phyloP scores from a whole-genome alignment of 2,329 filamentous ascomycete genomes.

The Neopestalotiopsis sp. region DNA sequence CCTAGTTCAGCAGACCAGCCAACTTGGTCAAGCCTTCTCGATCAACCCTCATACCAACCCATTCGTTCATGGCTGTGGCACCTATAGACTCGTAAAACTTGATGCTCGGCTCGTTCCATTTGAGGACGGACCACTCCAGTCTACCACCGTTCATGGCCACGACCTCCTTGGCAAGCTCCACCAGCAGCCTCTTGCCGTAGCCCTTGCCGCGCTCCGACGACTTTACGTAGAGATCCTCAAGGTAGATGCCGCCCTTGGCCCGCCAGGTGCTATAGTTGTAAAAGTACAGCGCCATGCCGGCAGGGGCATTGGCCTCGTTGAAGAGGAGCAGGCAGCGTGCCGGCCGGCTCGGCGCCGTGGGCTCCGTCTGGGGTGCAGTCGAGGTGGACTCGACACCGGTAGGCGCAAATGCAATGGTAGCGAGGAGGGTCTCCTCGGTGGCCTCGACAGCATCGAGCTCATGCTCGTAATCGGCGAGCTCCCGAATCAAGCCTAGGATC shows the following conservation, averaged over 20 bases:
- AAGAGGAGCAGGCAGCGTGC: conserved; percentile 78
- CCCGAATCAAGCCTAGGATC: conserved; percentile 84
- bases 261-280: conserved; percentile 97
- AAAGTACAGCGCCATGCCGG: conserved; percentile 89
- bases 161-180: conserved; percentile 80
- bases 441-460: conserved; percentile 77
- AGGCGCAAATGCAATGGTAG: conserved; percentile 79
- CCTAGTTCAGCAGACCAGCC: conserved; percentile 49
- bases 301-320: conserved; percentile 52
- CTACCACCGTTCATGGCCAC: conserved; percentile 73
- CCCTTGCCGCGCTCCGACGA: conserved; percentile 73
- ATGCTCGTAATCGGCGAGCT: conserved; percentile 88
- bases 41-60: conserved; percentile 79
- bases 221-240: conserved; percentile 91
- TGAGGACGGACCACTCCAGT: conserved; percentile 89
- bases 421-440: conserved; percentile 73
- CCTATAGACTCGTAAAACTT: conserved; percentile 81
- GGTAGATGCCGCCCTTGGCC: conserved; percentile 84
- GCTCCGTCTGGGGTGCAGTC: conserved; percentile 51
- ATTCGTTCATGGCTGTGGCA: conserved; percentile 70
- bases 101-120: conserved; percentile 92
- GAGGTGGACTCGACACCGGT: conserved; percentile 48
- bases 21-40: conserved; percentile 68
- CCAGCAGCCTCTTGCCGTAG: conserved; percentile 79
- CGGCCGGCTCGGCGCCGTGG: conserved; percentile 62